Evolutionary conservation across 495 filamentous ascomycete genomes (phyloP).

Genomic region (Jackrogersella minutella): DNA sequence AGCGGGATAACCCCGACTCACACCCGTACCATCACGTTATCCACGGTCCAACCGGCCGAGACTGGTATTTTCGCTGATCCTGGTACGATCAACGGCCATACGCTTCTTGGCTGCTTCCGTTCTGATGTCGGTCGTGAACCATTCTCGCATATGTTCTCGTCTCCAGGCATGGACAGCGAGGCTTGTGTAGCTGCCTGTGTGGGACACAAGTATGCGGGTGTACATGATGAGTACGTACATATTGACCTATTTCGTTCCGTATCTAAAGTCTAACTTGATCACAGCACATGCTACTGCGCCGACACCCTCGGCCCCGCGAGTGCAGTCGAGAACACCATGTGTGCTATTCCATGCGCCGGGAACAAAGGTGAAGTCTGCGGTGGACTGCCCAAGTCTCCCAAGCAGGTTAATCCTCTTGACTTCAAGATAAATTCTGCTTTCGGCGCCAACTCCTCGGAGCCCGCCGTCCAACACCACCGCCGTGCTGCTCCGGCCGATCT

Average conservation of each 20-base stretch:
- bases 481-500: neutral
- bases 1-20: constrained; percentile 19
- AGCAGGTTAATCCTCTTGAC: neutral
- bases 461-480: neutral
- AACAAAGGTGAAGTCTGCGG: constrained; percentile 28
- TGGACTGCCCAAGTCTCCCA: neutral
- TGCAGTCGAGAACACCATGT: constrained; percentile 47
- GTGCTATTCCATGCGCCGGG: constrained; percentile 29
- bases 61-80: constrained; percentile 8
- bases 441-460: neutral
- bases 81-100: constrained; percentile 15
- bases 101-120: constrained; percentile 39
- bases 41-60: constrained; percentile 19
- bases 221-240: constrained; percentile 30
- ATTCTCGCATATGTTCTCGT: constrained; percentile 13
- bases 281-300: constrained; percentile 48
- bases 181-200: constrained; percentile 31
- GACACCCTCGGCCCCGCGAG: constrained; percentile 64
- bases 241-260: neutral
- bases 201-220: constrained; percentile 35
- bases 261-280: neutral
- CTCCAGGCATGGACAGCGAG: constrained; percentile 24
- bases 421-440: neutral
- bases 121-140: neutral
- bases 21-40: constrained; percentile 41